phyloP scores from a whole-genome alignment of 345 rosid species.

The Citrus inodora region DNA sequence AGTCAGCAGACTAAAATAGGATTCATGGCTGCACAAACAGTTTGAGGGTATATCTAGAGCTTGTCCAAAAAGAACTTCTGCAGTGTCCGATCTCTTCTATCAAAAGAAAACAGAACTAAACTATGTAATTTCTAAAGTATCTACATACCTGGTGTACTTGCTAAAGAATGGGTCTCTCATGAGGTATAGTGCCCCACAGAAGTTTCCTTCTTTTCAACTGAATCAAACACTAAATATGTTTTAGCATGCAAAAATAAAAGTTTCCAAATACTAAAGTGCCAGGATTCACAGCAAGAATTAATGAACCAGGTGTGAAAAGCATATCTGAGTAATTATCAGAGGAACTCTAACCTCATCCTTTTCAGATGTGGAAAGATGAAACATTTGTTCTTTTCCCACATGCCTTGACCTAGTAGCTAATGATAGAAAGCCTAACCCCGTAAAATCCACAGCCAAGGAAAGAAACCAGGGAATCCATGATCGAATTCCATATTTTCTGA shows the following conservation, averaged over 20 bases:
- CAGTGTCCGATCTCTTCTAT: neutral
- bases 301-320: conserved; percentile 2
- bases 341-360: conserved; percentile 62
- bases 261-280: neutral
- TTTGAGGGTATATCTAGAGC: too few relatives aligned
- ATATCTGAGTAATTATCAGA: neutral
- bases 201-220: conserved; percentile 82
- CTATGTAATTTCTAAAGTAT: neutral
- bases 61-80: too few relatives aligned
- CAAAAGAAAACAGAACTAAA: neutral
- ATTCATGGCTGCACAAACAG: too few relatives aligned
- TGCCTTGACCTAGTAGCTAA: conserved; percentile 30
- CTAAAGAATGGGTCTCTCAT: conserved; percentile 96
- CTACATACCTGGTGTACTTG: conserved; percentile 69
- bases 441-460: conserved; percentile 63
- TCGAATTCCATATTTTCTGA: conserved; percentile 66
- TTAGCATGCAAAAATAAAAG: conserved; percentile 2
- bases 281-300: neutral
- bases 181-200: conserved; percentile 84
- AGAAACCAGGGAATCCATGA: conserved; percentile 96
- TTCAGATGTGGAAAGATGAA: conserved; percentile 53
- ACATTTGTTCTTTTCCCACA: conserved; percentile 35
- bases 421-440: conserved; percentile 55
- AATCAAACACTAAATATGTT: conserved; percentile 14
- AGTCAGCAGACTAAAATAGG: too few relatives aligned